Evolutionary conservation across 2,329 filamentous ascomycete genomes (phyloP).

Genomic region (Neoarthrinium moseri): DNA sequence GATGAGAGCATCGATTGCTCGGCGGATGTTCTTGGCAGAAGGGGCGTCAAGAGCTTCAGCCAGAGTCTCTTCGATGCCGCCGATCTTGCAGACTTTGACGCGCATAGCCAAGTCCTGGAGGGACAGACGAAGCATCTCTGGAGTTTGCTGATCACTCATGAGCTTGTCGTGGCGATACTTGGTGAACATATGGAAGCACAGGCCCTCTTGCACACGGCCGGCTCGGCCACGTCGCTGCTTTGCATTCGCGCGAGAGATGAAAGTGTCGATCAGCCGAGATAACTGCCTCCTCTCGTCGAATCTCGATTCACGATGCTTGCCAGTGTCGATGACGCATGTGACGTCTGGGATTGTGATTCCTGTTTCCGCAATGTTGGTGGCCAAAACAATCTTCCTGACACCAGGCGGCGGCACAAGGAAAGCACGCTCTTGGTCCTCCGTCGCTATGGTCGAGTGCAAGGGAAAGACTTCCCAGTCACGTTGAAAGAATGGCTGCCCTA

Average conservation of each 20-base stretch:
- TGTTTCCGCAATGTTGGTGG: constrained; percentile 97
- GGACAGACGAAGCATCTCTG: constrained; percentile 91
- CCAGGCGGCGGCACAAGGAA: constrained; percentile 83
- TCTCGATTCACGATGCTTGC: constrained; percentile 96
- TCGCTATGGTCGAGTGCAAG: constrained; percentile 91
- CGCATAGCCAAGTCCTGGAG: constrained; percentile 93
- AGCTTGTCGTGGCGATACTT: constrained; percentile 80
- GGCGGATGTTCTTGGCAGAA: constrained; percentile 85
- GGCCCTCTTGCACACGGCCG: constrained; percentile 88
- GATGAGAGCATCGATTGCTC: constrained; percentile 88
- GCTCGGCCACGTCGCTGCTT: constrained; percentile 93
- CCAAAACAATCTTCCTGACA: constrained; percentile 87
- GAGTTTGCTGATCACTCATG: constrained; percentile 91
- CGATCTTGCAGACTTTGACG: constrained; percentile 96
- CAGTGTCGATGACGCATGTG: constrained; percentile 93
- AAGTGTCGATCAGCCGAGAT: constrained; percentile 87
- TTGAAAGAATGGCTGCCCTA: constrained; percentile 73
- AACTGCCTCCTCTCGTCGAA: constrained; percentile 93
- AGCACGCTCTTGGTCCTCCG: constrained; percentile 91
- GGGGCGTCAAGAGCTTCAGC: constrained; percentile 87
- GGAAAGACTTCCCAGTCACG: constrained; percentile 83
- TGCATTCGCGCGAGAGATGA: constrained; percentile 92
- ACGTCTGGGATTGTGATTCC: constrained; percentile 98
- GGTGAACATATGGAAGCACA: constrained; percentile 96
- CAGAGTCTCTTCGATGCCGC: constrained; percentile 87